Percentiles rank a stretch among this genome's conserved stretches.
These are phyloP conservation scores for Suillus clintonianus DNA, from an alignment of 768 basidiomycete genomes.

Conservation along the genomic window DNA sequence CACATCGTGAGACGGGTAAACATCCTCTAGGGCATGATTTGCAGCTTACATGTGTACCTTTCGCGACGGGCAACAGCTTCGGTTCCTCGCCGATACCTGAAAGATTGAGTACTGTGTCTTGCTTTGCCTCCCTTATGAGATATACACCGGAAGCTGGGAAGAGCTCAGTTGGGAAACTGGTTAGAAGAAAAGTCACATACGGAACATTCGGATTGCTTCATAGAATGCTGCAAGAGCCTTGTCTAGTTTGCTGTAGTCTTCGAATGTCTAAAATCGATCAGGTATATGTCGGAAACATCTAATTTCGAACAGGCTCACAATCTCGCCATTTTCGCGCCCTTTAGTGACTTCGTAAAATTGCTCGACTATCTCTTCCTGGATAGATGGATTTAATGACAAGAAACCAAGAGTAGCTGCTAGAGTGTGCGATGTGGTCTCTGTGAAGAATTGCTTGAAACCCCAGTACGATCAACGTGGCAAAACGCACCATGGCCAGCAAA, in stretches of 20 bases:
- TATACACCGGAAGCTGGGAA: conserved; percentile 29
- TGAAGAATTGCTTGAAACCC: neutral
- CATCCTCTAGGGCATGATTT: neutral
- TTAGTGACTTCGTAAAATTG: conserved; percentile 29
- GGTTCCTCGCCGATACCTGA: conserved; percentile 13
- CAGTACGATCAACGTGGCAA: neutral
- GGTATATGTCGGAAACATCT: neutral
- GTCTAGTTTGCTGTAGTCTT: conserved; percentile 30
- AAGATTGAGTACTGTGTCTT: conserved; percentile 26
- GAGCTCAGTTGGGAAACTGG: neutral
- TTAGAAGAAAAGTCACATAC: conserved; percentile 17
- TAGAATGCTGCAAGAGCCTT: conserved; percentile 30
- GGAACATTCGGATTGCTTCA: conserved; percentile 37
- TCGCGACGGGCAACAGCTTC: conserved; percentile 20
- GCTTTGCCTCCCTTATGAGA: conserved; percentile 30
- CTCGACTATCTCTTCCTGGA: conserved; percentile 34
- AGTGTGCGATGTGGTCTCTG: conserved; percentile 36
- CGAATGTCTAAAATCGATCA: conserved; percentile 12
- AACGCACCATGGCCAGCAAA: conserved; percentile 59
- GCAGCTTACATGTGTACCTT: conserved; percentile 21
- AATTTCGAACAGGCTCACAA: conserved; percentile 13
- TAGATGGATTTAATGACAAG: conserved; percentile 27
- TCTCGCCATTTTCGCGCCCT: conserved; percentile 16
- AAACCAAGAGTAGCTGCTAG: conserved; percentile 35
- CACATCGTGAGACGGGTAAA: neutral